Conservation (phyloP, 2,329 filamentous ascomycete species). For the Aspergillus melleus region DNA sequence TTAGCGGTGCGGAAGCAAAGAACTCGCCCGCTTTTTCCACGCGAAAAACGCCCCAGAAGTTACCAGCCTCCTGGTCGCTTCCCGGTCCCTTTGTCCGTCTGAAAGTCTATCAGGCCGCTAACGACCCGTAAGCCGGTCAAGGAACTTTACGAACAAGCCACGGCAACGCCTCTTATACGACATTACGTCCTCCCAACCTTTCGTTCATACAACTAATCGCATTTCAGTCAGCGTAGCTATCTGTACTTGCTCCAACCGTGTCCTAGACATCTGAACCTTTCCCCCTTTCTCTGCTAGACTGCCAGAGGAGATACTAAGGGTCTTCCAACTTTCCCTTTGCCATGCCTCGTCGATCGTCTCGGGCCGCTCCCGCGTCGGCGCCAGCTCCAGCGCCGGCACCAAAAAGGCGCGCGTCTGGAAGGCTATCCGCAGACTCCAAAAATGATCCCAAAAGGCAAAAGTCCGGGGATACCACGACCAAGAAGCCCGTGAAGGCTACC, state of each 20-base stretch:
- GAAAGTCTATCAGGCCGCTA: constrained; percentile 23
- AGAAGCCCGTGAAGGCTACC: constrained; percentile 35
- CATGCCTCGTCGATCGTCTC: constrained; percentile 41
- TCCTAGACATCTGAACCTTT: not conserved
- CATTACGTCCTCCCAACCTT: constrained; percentile 1
- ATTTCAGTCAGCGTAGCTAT: constrained; percentile 8
- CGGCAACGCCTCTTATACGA: constrained; percentile 8
- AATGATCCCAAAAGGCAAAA: constrained; percentile 35
- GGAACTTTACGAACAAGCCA: constrained; percentile 6
- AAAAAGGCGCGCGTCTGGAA: constrained; percentile 37
- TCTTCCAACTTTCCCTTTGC: constrained; percentile 6
- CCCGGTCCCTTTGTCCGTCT: constrained; percentile 18
- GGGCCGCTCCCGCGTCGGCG: constrained; percentile 34
- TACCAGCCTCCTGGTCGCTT: constrained; percentile 28
- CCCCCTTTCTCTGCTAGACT: not conserved
- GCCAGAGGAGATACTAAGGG: not conserved
- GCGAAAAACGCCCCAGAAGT: constrained; percentile 27
- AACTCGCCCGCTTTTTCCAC: constrained; percentile 22
- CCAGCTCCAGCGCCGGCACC: constrained; percentile 30
- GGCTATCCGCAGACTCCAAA: constrained; percentile 27
- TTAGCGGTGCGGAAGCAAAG: constrained; percentile 21
- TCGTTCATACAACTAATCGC: not conserved
- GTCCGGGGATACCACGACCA: constrained; percentile 19
- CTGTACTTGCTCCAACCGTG: constrained; percentile 3
- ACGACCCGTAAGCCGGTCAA: constrained; percentile 12